Conservation (phyloP, 2,329 filamentous ascomycete species). For the Venturia nashicola region DNA sequence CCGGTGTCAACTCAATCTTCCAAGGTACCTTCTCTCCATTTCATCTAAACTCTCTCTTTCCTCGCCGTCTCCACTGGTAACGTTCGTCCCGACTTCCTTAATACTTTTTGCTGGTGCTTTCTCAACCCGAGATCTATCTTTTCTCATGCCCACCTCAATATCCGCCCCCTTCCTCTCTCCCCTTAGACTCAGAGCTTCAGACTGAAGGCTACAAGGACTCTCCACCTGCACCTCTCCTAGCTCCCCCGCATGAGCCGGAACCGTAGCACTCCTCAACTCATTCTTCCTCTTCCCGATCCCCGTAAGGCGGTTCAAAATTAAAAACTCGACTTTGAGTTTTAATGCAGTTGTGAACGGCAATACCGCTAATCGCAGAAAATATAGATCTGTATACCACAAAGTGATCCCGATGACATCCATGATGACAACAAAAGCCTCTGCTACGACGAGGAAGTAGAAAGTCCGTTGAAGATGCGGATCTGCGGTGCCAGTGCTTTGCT, state of each 20-base stretch:
- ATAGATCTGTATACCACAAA: background rate
- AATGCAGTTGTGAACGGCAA: background rate
- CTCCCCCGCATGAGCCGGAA: background rate
- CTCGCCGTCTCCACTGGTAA: background rate
- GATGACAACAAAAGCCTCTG: background rate
- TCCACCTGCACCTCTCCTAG: background rate
- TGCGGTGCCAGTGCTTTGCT: background rate
- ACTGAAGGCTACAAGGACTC: background rate
- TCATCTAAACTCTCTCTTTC: background rate
- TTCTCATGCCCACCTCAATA: background rate
- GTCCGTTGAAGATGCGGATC: background rate
- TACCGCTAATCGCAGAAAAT: background rate
- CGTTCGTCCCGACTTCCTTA: background rate
- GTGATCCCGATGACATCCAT: background rate
- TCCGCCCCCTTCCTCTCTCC: background rate
- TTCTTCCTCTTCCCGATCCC: background rate
- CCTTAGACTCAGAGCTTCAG: background rate
- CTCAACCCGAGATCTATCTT: background rate
- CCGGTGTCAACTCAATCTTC: background rate
- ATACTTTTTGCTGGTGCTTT: background rate
- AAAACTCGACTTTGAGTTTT: constrained; percentile 3
- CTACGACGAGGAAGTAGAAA: background rate
- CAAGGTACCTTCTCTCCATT: background rate
- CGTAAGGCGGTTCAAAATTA: background rate
- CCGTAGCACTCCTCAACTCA: background rate